Base-by-base conservation (phyloP, 2,329 filamentous ascomycete genomes). In the Colletotrichum sp. region DNA sequence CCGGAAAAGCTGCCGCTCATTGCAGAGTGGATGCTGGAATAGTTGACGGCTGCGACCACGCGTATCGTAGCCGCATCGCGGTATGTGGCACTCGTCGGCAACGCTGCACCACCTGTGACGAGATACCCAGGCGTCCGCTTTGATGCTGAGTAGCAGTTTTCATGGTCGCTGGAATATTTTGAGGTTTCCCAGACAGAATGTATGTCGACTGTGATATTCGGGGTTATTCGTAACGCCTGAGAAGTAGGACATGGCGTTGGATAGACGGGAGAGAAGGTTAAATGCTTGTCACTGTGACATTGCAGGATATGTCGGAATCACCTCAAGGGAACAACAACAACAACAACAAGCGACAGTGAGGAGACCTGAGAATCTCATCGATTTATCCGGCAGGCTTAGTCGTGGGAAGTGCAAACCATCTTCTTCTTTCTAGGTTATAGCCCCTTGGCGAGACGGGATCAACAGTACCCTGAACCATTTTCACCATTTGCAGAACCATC, bases 381-480 rank as follows among this genome's bases (percentile, higher is more conserved):
- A 52, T 22, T 2, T 1, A 52, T 13, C 1, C n/a, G 22, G 44
- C 0, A n/a, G 11, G 0, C 11, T 22, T 22, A 0, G 11, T 22
- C 1, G 0, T n/a, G n/a, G 44, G n/a, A 52, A 22, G 0, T 25
- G 44, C 44, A 22, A 0, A 0, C 44, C 12, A 22, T 52, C n/a
- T 13, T 22, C 44, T 49, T 8, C 11, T 22, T 7, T 52, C n/a
- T 13, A 52, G 44, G 0, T 1, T 12, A 52, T 22, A 22, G n/a
- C 44, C 9, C 11, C 19, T 7, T 12, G 3, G 19, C 6, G 44
- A 52, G 12, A 52, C 11, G n/a, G 12, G 8, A 7, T 6, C n/a
- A 52, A 52, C n/a, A 52, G 44, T 13, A 13, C 3, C 12, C 0
- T 22, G n/a, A 52, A 52, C 44, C 11, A 3, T 52, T 25, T 5